Evolutionary conservation across 345 rosid genomes (phyloP).

Genomic region (Gossypioides kirkii): DNA sequence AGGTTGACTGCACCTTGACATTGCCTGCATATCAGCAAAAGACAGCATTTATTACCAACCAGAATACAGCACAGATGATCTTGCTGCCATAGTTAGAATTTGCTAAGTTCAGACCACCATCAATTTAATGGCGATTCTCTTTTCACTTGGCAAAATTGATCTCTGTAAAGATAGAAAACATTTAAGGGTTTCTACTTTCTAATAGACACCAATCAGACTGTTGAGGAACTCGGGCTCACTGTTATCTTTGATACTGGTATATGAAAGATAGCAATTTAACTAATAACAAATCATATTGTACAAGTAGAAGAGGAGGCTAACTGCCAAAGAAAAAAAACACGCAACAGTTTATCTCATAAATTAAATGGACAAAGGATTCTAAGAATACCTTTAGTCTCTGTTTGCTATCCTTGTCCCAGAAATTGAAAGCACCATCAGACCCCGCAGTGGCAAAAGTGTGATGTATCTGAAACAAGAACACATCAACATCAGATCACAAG

Average conservation of each 20-base stretch:
- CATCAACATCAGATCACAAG: slow-evolving; percentile 2
- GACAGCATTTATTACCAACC: neutral
- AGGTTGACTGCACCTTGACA: slow-evolving; percentile 83
- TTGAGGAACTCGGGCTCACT: neutral
- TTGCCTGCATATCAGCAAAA: slow-evolving; percentile 55
- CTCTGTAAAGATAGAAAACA: neutral
- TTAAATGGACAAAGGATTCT: neutral
- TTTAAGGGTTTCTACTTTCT: slow-evolving; percentile 6
- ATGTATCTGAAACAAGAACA: slow-evolving; percentile 49
- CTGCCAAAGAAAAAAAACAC: too few species aligned
- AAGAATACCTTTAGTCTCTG: slow-evolving; percentile 87
- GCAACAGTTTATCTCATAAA: neutral
- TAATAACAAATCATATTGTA: neutral
- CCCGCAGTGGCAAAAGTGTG: slow-evolving; percentile 99
- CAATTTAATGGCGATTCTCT: neutral
- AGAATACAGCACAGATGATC: neutral
- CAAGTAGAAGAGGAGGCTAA: too few species aligned
- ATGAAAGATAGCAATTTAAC: neutral
- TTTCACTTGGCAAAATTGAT: neutral
- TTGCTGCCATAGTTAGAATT: neutral
- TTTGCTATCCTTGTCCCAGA: slow-evolving; percentile 99
- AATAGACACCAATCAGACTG: neutral
- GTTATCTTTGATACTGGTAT: neutral
- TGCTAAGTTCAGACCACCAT: neutral
- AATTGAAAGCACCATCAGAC: slow-evolving; percentile 94